These are phyloP conservation scores for Mytilinidion resinicola DNA, from an alignment of 495 filamentous ascomycete genomes.

Conservation along the genomic window DNA sequence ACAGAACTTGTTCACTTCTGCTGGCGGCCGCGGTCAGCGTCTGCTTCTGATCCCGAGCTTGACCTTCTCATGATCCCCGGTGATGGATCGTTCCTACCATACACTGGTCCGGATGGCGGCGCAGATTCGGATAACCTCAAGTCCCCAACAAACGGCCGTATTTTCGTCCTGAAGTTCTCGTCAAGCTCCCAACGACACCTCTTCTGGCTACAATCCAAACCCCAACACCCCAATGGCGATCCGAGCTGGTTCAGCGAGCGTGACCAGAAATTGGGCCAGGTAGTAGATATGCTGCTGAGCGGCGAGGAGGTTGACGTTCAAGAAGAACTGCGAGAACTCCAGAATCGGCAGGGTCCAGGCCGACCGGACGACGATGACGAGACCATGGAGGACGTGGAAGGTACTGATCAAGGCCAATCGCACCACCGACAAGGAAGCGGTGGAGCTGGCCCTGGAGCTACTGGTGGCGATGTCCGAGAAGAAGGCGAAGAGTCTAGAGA, in stretches of 20 bases:
- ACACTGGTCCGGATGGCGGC: conserved; percentile 41
- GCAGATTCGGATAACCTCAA: conserved; percentile 48
- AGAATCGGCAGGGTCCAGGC: conserved; percentile 40
- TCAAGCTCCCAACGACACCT: conserved; percentile 88
- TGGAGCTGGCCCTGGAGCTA: conserved; percentile 77
- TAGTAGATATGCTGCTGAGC: conserved; percentile 75
- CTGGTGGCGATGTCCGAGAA: conserved; percentile 81
- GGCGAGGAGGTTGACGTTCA: conserved; percentile 86
- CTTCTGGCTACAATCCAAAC: conserved; percentile 92
- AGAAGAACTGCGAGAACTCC: conserved; percentile 62
- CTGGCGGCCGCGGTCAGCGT: conserved; percentile 69
- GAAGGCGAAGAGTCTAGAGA: conserved; percentile 83
- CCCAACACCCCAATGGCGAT: conserved; percentile 67
- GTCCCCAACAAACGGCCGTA: conserved; percentile 72
- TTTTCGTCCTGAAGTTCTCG: conserved; percentile 89
- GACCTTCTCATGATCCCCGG: conserved; percentile 87
- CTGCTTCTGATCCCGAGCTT: conserved; percentile 62
- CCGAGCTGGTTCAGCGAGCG: conserved; percentile 71
- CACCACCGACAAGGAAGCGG: conserved; percentile 59
- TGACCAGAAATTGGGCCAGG: conserved; percentile 73
- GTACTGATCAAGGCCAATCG: conserved; percentile 50
- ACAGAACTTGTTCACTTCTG: conserved; percentile 88
- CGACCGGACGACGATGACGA: conserved; percentile 62
- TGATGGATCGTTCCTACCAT: conserved; percentile 79
- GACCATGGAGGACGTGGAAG: conserved; percentile 79